Evolutionary conservation across 2,329 filamentous ascomycete species (phyloP).

Genomic region (Fusarium mangiferae): DNA sequence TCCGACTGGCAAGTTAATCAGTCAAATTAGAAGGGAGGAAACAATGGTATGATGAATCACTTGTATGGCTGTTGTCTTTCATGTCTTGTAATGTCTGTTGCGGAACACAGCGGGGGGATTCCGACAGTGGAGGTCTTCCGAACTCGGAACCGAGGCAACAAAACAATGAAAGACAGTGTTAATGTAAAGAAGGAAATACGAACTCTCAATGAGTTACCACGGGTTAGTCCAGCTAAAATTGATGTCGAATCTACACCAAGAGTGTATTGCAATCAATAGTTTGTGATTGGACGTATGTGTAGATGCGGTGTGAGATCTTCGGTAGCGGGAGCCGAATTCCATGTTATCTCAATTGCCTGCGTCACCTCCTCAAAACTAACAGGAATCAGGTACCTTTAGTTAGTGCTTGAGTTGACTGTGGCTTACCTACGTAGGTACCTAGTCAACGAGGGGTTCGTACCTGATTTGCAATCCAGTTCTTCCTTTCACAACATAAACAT

Average conservation of each 20-base stretch:
- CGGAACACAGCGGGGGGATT: neutral
- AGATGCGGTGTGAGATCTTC: neutral
- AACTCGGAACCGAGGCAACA: conserved; percentile 2
- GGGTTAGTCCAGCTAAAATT: neutral
- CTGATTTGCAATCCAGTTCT: conserved; percentile 29
- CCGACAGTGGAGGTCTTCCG: neutral
- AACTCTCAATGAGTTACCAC: neutral
- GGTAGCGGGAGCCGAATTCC: conserved; percentile 3
- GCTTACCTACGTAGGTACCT: conserved; percentile 4
- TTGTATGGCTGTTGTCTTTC: neutral
- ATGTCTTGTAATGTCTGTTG: neutral
- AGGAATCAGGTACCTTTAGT: neutral
- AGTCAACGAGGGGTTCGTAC: conserved; percentile 18
- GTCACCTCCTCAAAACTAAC: neutral
- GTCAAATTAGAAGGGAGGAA: no score
- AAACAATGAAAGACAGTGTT: neutral
- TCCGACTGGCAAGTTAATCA: no score
- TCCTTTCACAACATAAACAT: conserved; percentile 13
- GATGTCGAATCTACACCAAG: neutral
- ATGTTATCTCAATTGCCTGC: conserved; percentile 8
- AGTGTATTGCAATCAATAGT: neutral
- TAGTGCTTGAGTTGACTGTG: conserved; percentile 15
- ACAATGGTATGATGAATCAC: neutral
- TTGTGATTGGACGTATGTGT: conserved; percentile 2
- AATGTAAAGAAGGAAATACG: neutral